Evolutionary conservation across 2,329 filamentous ascomycete species (phyloP).

Genomic region (Verticillium isaacii): DNA sequence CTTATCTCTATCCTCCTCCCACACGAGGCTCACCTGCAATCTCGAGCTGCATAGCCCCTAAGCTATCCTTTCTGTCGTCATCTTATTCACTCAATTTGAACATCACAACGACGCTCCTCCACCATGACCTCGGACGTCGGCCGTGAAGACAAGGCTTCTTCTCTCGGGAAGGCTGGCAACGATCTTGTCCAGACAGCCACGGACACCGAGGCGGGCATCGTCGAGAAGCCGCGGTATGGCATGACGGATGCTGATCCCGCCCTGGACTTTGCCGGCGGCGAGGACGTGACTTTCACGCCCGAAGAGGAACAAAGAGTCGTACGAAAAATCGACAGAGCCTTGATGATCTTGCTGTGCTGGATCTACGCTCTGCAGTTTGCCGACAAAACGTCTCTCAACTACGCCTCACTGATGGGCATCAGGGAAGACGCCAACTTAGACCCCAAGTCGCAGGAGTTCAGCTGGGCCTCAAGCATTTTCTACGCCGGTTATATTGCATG

Average conservation of each 20-base stretch:
- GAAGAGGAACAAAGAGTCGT: slow-evolving; percentile 6
- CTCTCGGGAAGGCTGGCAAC: background rate
- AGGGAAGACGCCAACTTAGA: slow-evolving; percentile 10
- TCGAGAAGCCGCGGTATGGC: slow-evolving; percentile 8
- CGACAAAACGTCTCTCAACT: slow-evolving; percentile 10
- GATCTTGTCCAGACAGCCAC: slow-evolving; percentile 7
- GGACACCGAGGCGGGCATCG: slow-evolving; percentile 7
- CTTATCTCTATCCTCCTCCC: too few relatives aligned
- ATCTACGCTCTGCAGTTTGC: slow-evolving; percentile 10
- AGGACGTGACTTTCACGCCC: slow-evolving; percentile 8
- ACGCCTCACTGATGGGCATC: slow-evolving; percentile 12
- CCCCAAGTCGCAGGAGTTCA: slow-evolving; percentile 12
- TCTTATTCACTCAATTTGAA: too few relatives aligned
- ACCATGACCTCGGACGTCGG: too few relatives aligned
- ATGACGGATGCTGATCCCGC: slow-evolving; percentile 6
- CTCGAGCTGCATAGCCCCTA: too few relatives aligned
- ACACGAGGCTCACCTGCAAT: too few relatives aligned
- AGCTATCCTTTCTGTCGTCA: background rate
- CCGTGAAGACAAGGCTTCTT: background rate
- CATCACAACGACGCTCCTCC: too few relatives aligned
- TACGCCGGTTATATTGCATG: slow-evolving; percentile 16
- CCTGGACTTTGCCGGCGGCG: slow-evolving; percentile 7
- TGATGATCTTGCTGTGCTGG: slow-evolving; percentile 7
- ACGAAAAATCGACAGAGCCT: slow-evolving; percentile 6
- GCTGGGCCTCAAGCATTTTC: slow-evolving; percentile 16